Percentiles rank a stretch among this genome's conserved stretches.
Evolutionary conservation across 116 monocot genomes (phyloP).

Genomic region (Dioscorea cayenensis): DNA sequence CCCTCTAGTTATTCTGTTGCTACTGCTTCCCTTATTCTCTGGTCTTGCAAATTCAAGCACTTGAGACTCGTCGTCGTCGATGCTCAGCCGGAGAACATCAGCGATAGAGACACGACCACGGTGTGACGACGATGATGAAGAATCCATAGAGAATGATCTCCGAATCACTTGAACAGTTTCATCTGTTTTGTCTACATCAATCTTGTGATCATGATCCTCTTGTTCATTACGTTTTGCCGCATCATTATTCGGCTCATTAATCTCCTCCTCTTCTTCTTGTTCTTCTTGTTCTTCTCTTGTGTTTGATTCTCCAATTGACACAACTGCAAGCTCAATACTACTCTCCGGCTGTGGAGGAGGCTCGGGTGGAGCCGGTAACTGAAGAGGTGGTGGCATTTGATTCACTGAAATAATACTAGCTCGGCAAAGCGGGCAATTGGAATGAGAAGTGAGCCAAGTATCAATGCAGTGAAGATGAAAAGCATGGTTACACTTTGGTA

Average conservation of each 20-base stretch:
- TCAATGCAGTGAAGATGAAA: slow-evolving; percentile 88
- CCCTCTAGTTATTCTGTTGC: neutral
- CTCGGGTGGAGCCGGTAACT: neutral
- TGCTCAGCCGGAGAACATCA: slow-evolving; percentile 27
- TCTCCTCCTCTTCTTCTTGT: neutral
- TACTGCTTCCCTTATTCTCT: neutral
- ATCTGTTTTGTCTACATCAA: slow-evolving; percentile 4
- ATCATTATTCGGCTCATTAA: neutral
- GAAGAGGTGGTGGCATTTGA: neutral
- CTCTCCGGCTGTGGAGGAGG: neutral
- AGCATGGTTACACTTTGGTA: slow-evolving; percentile 79
- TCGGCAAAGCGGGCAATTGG: slow-evolving; percentile 85
- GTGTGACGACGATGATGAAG: neutral
- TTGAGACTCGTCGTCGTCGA: slow-evolving; percentile 20
- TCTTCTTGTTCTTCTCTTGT: slow-evolving; percentile 2
- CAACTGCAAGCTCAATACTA: slow-evolving; percentile 18
- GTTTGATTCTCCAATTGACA: slow-evolving; percentile 8
- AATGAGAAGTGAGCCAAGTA: slow-evolving; percentile 63
- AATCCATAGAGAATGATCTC: slow-evolving; percentile 29
- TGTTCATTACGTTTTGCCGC: neutral
- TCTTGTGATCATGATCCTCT: neutral
- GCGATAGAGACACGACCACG: slow-evolving; percentile 31
- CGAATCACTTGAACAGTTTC: slow-evolving; percentile 2
- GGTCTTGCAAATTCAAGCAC: too few relatives aligned
- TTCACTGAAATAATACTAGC: slow-evolving; percentile 25